A percentile compares a stretch with the other conserved stretches of the same genome.
These are phyloP conservation scores for Arabidopsis lyrata DNA, from an alignment of 441 rosid genomes.

Conservation along the genomic window DNA sequence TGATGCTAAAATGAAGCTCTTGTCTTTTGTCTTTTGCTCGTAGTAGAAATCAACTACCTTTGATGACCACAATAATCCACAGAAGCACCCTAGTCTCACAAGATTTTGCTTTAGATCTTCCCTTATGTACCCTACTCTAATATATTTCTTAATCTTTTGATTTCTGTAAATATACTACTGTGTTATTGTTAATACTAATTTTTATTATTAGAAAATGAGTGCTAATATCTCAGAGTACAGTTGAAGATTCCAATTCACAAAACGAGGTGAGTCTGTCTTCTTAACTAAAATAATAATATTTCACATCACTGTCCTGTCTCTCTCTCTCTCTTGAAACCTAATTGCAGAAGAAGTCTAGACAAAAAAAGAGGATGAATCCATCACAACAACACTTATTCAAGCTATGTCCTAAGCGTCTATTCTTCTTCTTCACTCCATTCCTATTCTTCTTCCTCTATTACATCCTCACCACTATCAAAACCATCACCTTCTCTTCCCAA, in stretches of 20 bases:
- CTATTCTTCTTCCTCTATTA: constrained; percentile 29
- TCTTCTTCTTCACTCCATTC: constrained; percentile 28
- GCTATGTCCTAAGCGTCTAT: constrained; percentile 23
- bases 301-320: constrained; percentile 16
- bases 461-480: constrained; percentile 24
- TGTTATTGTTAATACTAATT: constrained; percentile 7
- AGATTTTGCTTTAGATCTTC: constrained; percentile 11
- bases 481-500: constrained; percentile 38
- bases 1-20: constrained; percentile 26
- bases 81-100: constrained; percentile 19
- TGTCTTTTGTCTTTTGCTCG: neutral
- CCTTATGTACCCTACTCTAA: neutral
- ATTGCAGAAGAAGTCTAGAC: no score
- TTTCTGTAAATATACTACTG: neutral
- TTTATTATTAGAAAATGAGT: neutral
- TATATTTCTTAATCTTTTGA: neutral
- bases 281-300: neutral
- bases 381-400: constrained; percentile 20
- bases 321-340: constrained; percentile 24
- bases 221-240: neutral
- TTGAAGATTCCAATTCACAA: constrained; percentile 20
- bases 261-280: constrained; percentile 13
- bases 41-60: constrained; percentile 4
- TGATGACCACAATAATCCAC: constrained; percentile 28
- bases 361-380: constrained; percentile 22